Percentiles rank a stretch among this genome's conserved stretches.
phyloP scores from a whole-genome alignment of 2,329 filamentous ascomycete genomes.

The Cordyceps javanica region DNA sequence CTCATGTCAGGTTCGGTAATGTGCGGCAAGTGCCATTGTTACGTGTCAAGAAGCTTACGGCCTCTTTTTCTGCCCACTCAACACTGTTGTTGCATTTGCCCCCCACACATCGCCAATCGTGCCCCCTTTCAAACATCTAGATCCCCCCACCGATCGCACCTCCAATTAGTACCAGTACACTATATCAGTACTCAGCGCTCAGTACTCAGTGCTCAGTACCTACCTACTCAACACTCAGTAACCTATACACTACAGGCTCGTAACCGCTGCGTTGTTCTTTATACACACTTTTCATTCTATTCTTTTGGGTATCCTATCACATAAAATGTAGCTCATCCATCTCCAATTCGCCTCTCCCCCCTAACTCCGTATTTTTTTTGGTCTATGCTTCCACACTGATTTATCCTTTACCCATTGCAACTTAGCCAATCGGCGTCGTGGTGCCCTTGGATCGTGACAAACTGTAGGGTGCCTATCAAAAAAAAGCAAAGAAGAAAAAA shows the following conservation, averaged over 20 bases:
- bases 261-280: too few species aligned
- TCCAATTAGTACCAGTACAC: not conserved
- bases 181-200: too few species aligned
- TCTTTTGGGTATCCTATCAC: constrained; percentile 3
- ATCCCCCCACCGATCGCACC: constrained; percentile 1
- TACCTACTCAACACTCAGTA: too few species aligned
- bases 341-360: not conserved
- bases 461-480: constrained; percentile 65
- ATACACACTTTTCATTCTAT: not conserved
- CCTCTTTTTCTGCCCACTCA: too few species aligned
- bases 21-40: too few species aligned
- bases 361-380: too few species aligned
- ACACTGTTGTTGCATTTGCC: constrained; percentile 7
- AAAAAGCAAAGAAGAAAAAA: too few species aligned
- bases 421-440: constrained; percentile 45
- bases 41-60: too few species aligned
- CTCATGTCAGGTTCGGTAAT: too few species aligned
- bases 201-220: too few species aligned
- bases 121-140: not conserved
- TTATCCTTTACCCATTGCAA: not conserved
- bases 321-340: not conserved
- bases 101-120: constrained; percentile 4
- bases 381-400: too few species aligned
- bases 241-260: too few species aligned
- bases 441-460: constrained; percentile 61